Conservation (phyloP, 805 yeast species). For the Candida gorgasii region DNA sequence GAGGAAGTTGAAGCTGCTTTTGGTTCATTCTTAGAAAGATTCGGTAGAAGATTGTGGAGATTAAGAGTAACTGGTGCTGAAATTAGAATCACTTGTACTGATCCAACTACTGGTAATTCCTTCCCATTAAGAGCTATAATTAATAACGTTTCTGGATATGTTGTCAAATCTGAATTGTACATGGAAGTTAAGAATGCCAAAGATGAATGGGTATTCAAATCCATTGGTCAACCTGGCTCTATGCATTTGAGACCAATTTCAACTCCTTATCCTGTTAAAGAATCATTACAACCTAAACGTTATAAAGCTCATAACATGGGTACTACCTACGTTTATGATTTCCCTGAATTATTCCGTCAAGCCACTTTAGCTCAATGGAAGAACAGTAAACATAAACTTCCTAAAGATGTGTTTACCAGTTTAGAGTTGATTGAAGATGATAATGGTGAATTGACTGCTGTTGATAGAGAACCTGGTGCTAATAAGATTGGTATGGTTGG, state of each 20-base stretch:
- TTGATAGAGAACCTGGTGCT: conserved; percentile 94
- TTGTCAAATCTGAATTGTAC: conserved; percentile 91
- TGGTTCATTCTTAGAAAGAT: conserved; percentile 96
- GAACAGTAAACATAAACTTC: conserved; percentile 55
- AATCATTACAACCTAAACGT: conserved; percentile 97
- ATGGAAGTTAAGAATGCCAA: conserved; percentile 89
- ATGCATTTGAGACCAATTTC: conserved; percentile 97
- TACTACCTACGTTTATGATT: conserved; percentile 96
- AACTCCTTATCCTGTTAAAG: conserved; percentile 97
- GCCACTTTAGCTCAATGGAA: conserved; percentile 87
- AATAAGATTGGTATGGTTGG: conserved; percentile 98
- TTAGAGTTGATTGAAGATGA: conserved; percentile 86
- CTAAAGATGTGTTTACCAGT: conserved; percentile 75
- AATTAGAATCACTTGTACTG: conserved; percentile 92
- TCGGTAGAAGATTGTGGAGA: conserved; percentile 96
- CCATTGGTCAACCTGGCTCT: conserved; percentile 90
- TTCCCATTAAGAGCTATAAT: conserved; percentile 97
- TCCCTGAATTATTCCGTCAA: conserved; percentile 98
- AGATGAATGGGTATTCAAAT: conserved; percentile 97
- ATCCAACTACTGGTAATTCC: conserved; percentile 81
- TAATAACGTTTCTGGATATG: conserved; percentile 95
- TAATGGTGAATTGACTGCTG: conserved; percentile 77
- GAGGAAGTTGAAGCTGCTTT: conserved; percentile 97
- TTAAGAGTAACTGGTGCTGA: conserved; percentile 97
- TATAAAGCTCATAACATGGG: conserved; percentile 98